phyloP scores from a whole-genome alignment of 2,329 filamentous ascomycete species.

The Aspergillus pseudonomiae region DNA sequence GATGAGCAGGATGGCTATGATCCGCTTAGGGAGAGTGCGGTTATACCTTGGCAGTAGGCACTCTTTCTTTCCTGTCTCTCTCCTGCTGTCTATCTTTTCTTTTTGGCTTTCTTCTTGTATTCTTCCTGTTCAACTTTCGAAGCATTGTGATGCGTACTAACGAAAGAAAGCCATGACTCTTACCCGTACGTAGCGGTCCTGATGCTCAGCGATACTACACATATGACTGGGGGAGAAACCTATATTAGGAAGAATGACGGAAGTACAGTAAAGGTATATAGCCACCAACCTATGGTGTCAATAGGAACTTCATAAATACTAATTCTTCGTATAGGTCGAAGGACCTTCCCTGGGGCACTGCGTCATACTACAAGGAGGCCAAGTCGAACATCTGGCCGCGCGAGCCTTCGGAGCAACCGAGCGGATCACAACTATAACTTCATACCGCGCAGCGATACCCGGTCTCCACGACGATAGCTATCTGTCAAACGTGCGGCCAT shows the following conservation, averaged over 20 bases:
- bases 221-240: conserved; percentile 35
- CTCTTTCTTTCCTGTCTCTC: not conserved
- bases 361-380: conserved; percentile 33
- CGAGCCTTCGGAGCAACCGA: conserved; percentile 27
- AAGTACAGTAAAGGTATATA: conserved; percentile 14
- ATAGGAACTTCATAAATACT: not conserved
- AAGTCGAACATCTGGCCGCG: conserved; percentile 30
- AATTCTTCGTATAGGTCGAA: not conserved
- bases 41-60: conserved; percentile 1
- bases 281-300: not conserved
- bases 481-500: conserved; percentile 26
- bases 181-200: conserved; percentile 33
- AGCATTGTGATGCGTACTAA: not conserved
- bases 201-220: conserved; percentile 32
- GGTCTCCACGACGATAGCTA: conserved; percentile 26
- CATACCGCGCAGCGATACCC: conserved; percentile 25
- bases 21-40: not conserved
- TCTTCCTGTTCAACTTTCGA: not conserved
- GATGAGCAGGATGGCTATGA: not conserved
- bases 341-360: conserved; percentile 24
- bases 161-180: conserved; percentile 22
- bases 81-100: too few species aligned
- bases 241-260: conserved; percentile 28
- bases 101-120: not conserved
- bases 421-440: conserved; percentile 32